These are phyloP conservation scores for Ilyonectria mors-panacis DNA, from an alignment of 2,329 filamentous ascomycete species.

Conservation along the genomic window DNA sequence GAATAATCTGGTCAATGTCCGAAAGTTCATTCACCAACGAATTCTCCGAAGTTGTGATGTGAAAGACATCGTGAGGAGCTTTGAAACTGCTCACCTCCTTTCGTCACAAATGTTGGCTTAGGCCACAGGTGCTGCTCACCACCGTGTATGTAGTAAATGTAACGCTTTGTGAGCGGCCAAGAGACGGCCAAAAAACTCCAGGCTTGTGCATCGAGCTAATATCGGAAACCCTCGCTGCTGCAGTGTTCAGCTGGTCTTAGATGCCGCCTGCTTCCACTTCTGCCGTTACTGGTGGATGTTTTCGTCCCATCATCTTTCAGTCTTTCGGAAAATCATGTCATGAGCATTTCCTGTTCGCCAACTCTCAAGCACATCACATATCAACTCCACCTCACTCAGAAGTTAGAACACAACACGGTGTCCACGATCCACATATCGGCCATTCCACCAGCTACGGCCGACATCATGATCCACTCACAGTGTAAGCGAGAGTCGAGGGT, in stretches of 20 bases:
- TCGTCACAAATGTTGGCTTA: not conserved
- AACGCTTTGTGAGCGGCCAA: not conserved
- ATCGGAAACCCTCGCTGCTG: not conserved
- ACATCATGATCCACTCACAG: conserved; percentile 10
- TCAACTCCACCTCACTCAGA: conserved; percentile 18
- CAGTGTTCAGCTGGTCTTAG: no score
- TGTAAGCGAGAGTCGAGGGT: conserved; percentile 9
- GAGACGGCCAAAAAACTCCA: not conserved
- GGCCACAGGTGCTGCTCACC: not conserved
- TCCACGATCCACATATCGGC: conserved; percentile 16
- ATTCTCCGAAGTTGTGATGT: not conserved
- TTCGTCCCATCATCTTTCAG: conserved; percentile 21
- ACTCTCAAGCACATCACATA: conserved; percentile 24
- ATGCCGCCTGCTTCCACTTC: not conserved
- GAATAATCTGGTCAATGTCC: not conserved
- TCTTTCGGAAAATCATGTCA: conserved; percentile 1
- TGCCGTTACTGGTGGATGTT: conserved; percentile 10
- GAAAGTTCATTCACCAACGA: not conserved
- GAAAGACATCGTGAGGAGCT: not conserved
- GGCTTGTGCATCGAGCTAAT: not conserved
- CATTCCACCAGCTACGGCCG: conserved; percentile 8
- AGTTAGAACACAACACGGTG: conserved; percentile 12
- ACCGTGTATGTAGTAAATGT: no score
- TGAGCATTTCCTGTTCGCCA: conserved; percentile 8
- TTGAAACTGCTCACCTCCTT: not conserved